Evolutionary conservation across 2,329 filamentous ascomycete genomes (phyloP), one percentile per base, ranked within the genome.

Genomic region (Diaporthe ilicicola): DNA sequence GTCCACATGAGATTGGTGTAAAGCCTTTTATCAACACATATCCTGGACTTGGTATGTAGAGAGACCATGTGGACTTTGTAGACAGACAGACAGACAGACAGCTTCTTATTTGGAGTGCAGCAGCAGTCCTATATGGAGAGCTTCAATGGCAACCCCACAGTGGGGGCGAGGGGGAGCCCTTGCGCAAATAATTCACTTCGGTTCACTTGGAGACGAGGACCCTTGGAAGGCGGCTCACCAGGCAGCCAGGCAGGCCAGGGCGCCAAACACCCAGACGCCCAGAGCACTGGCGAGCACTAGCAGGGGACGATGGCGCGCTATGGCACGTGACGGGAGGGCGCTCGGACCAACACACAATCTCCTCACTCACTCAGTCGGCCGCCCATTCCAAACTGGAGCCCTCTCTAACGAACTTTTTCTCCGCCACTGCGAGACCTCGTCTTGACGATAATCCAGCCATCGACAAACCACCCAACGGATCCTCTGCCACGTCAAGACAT

Each of bases 401-500:
- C 48, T 56, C 55, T 48, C 53, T 39, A 62, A 66, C 69, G 81
- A 85, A 87, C 81, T 87, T 86, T 85, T 85, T 82, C 82, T 82
- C 69, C 72, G 56, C 65, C 71, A 62, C 65, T 61, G 71, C 71
- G 71, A 73, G 71, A 73, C 71, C 71, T 73, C 59, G 66, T 67
- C 59, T 69, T 50, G 69, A 70, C 68, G 59, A 64, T 64, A 42
- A 59, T 61, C 53, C 70, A 67, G 46, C 51, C 72, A 72, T 72
- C 67, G 67, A 72, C 70, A 62, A 27, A 72, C 67, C 32, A 67
- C 56, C 56, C 66, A 64, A 67, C 61, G 54, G 61, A 65, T 62
- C 69, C 86, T 86, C 85, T 82, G 78, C 74, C 78, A 77, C 74
- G 72, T 75, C 82, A 79, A 80, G 84, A 86, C 85, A 87, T 87